Base-by-base conservation (phyloP, 2,329 filamentous ascomycete genomes). In the Akanthomyces muscarius region DNA sequence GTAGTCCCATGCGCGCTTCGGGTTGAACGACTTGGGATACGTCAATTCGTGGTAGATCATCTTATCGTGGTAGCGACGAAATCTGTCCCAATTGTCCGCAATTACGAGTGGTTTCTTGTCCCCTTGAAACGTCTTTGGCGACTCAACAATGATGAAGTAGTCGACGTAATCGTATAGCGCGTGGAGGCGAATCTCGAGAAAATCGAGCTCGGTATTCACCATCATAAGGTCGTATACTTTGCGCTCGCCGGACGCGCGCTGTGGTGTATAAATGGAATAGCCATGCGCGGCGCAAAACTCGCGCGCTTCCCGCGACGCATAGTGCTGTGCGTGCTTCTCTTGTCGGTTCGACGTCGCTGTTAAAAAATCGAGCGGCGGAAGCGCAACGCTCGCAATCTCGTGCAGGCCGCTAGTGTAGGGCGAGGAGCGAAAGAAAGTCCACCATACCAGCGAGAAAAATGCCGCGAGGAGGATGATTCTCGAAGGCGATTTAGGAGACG, bases 71-170 rank as follows among this genome's bases (percentile, higher is more conserved):
- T 83, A 89, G 14, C 76, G 71, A 14, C 72, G 68, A 68, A 88
- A 86, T 7, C 73, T 73, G 28, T 76, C 71, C 77, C 83, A 81
- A 71, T 83, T 83, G 14, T 83, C 77, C 63, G 76, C 74, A 63
- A 87, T 77, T 42, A 77, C 71, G 14, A 88, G 75, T 1, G 82
- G 79, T 73, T 89, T 89, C 10, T 77, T 72, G 1, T 74, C 74
- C 42, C 81, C 81, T 18, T 85, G 86, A 67, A 88, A 88, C 1
- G 85, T 87, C 56, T 75, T 79, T 21, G 75, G 71, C 0, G 82
- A 80, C 74, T 89, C 86, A 57, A 88, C 79, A 41, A 89, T 79
- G 68, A 89, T 77, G 67, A 87, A 89, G 73, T 87, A 87, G 74
- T 89, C 86, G 64, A 89, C 84, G 48, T 81, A 74, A 45, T 81